Conservation (phyloP, 352 stramenopile genomes). For the Phytophthora fragariae region DNA sequence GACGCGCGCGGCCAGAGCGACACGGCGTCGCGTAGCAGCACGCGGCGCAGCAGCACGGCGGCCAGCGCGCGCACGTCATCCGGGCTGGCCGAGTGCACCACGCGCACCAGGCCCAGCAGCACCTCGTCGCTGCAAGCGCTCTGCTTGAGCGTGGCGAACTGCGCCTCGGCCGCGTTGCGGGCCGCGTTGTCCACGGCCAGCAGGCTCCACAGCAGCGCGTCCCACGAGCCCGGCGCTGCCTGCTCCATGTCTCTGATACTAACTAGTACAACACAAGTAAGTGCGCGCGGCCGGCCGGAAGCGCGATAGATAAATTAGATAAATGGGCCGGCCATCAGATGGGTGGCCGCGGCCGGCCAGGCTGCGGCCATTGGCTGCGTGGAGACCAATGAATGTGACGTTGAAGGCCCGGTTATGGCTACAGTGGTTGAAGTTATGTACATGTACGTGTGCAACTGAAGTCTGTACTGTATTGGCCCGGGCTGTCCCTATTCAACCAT, state of each 20-base stretch:
- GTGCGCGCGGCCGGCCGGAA: too few species aligned
- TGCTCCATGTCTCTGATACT: too few species aligned
- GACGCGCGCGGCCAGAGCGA: conserved; percentile 78
- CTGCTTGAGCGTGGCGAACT: conserved; percentile 72
- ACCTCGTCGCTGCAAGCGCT: conserved; percentile 58
- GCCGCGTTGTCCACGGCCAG: conserved; percentile 77
- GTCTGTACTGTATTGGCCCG: too few species aligned
- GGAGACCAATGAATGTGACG: too few species aligned
- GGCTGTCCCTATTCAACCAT: neutral
- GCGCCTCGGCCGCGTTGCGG: conserved; percentile 69
- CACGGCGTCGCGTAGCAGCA: conserved; percentile 80
- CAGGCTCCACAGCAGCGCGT: conserved; percentile 75
- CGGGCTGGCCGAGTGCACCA: conserved; percentile 63
- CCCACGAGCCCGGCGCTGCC: conserved; percentile 39
- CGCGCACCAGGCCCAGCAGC: conserved; percentile 58
- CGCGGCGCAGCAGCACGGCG: conserved; percentile 77
- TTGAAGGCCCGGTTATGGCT: too few species aligned
- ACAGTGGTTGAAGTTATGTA: too few species aligned
- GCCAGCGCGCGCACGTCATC: conserved; percentile 80
- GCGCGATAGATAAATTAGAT: too few species aligned
- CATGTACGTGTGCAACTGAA: too few species aligned
- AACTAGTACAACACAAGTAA: too few species aligned
- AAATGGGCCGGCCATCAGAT: too few species aligned
- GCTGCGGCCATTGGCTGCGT: too few species aligned
- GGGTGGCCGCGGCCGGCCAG: too few species aligned